These are phyloP conservation scores for Ceratobasidium theobromae DNA, from an alignment of 1,284 basidiomycete species.

Conservation along the genomic window DNA sequence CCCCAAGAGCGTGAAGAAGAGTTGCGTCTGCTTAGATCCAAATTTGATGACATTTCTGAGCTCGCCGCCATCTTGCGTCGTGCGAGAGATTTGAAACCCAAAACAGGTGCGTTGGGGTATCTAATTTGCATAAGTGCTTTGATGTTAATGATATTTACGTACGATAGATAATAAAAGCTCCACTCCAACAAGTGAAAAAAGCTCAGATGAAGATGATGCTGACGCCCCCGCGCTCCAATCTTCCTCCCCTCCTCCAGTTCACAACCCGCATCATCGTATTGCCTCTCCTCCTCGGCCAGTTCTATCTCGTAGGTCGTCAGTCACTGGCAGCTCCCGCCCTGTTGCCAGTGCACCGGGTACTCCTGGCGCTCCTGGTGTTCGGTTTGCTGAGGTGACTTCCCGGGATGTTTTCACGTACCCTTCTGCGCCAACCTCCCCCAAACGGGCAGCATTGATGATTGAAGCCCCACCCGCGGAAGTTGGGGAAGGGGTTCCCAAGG, in stretches of 20 bases:
- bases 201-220: slow-evolving; percentile 24
- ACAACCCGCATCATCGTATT: slow-evolving; percentile 8
- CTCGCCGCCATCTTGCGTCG: slow-evolving; percentile 60
- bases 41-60: slow-evolving; percentile 66
- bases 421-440: slow-evolving; percentile 72
- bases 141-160: slow-evolving; percentile 21
- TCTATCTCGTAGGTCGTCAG: slow-evolving; percentile 11
- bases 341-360: slow-evolving; percentile 10
- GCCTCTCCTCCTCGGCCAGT: slow-evolving; percentile 2
- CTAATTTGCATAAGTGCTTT: neutral
- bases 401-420: slow-evolving; percentile 71
- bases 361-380: slow-evolving; percentile 45
- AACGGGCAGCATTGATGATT: slow-evolving; percentile 48
- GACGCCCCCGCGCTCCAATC: neutral
- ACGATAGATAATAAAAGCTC: slow-evolving; percentile 19
- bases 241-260: neutral
- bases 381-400: slow-evolving; percentile 57
- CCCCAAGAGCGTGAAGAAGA: slow-evolving; percentile 60
- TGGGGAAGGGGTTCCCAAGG: slow-evolving; percentile 32
- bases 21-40: slow-evolving; percentile 61
- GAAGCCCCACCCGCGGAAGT: slow-evolving; percentile 56
- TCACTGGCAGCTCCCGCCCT: slow-evolving; percentile 29
- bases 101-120: slow-evolving; percentile 34
- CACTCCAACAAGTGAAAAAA: slow-evolving; percentile 18
- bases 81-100: slow-evolving; percentile 52